phyloP scores from a whole-genome alignment of 352 stramenopile genomes.

The Plasmopara halstedii region DNA sequence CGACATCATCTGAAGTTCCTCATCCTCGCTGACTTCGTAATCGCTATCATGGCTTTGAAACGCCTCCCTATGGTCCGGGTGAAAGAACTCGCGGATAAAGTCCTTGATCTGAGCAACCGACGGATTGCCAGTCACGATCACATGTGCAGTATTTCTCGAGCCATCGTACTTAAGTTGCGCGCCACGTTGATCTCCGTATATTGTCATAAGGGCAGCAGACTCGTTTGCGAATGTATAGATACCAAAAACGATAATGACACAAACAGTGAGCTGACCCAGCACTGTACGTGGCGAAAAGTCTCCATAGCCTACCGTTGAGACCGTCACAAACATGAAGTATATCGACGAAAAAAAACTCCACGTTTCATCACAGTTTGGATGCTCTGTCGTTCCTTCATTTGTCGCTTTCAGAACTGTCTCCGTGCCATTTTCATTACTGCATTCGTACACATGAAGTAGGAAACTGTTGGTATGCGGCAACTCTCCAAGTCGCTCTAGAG shows the following conservation, averaged over 20 bases:
- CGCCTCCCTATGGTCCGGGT: constrained; percentile 64
- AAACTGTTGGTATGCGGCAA: constrained; percentile 76
- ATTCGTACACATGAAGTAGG: constrained; percentile 82
- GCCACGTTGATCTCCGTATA: constrained; percentile 63
- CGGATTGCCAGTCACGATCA: constrained; percentile 83
- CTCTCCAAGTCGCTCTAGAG: constrained; percentile 77
- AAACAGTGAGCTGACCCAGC: constrained; percentile 66
- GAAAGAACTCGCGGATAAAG: constrained; percentile 86
- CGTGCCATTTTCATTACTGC: constrained; percentile 37
- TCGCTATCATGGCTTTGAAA: constrained; percentile 21
- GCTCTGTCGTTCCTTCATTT: constrained; percentile 37
- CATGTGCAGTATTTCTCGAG: constrained; percentile 61
- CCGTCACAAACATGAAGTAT: constrained; percentile 87
- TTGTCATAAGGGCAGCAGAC: constrained; percentile 63
- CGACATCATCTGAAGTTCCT: neutral
- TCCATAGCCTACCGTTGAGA: constrained; percentile 81
- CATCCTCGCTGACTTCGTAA: constrained; percentile 12
- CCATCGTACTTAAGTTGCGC: constrained; percentile 52
- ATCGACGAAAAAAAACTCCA: constrained; percentile 85
- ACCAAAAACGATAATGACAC: constrained; percentile 76
- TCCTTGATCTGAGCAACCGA: constrained; percentile 74
- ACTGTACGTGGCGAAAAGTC: constrained; percentile 84
- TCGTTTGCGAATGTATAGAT: constrained; percentile 86
- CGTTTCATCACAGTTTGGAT: constrained; percentile 57
- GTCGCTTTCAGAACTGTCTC: constrained; percentile 47